phyloP scores from a whole-genome alignment of 2,329 filamentous ascomycete species.

The Botryosphaeria dothidea region DNA sequence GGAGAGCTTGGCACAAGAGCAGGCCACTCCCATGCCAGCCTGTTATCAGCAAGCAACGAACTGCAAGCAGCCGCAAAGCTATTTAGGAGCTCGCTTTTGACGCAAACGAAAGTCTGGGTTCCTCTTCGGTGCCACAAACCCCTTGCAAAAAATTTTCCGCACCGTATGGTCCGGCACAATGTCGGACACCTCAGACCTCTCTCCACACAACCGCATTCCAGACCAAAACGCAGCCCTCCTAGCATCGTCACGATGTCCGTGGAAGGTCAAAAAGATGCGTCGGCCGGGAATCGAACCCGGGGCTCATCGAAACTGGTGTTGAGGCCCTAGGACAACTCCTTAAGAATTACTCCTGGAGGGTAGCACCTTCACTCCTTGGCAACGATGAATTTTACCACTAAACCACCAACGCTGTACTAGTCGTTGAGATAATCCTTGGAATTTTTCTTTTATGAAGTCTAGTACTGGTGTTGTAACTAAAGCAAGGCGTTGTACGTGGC shows the following conservation, averaged over 20 bases:
- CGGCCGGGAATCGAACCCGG: slow-evolving; percentile 20
- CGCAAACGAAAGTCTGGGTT: background rate
- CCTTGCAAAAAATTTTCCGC: background rate
- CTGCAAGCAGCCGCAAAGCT: background rate
- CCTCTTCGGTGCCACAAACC: background rate
- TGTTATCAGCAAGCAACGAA: no score
- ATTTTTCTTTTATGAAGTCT: background rate
- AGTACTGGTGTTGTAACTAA: no score
- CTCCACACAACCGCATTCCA: background rate
- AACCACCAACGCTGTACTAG: background rate
- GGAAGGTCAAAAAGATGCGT: slow-evolving; percentile 5
- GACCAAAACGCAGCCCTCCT: background rate
- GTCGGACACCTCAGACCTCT: background rate
- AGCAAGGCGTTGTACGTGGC: background rate
- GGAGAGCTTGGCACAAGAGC: no score
- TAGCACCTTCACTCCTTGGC: background rate
- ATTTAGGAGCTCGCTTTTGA: background rate
- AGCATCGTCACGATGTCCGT: background rate
- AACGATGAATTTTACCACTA: slow-evolving; percentile 20
- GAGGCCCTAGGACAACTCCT: background rate
- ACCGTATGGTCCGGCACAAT: background rate
- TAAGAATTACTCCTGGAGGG: background rate
- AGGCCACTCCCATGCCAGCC: no score
- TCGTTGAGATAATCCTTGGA: background rate
- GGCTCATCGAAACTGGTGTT: slow-evolving; percentile 13